Base-by-base conservation (phyloP, 2,329 filamentous ascomycete genomes). In the Pseudogymnoascus verrucosus region DNA sequence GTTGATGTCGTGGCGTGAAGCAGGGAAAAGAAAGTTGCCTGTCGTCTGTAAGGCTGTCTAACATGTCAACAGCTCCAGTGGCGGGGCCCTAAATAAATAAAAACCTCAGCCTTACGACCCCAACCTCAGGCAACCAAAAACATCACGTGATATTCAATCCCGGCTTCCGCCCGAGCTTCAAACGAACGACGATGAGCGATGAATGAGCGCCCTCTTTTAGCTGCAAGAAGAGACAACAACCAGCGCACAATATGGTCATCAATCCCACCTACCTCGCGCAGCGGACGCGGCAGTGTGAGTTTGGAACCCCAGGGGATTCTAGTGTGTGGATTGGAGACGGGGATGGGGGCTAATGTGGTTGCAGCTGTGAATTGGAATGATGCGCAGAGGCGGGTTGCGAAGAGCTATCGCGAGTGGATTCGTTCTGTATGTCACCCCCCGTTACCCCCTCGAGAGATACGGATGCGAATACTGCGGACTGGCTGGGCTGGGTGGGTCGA, bases 381-480 rank as follows among this genome's bases (percentile, higher is more conserved):
- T 82, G 93, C 93, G 72, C 91, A 90, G 79, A 83, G 82, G 76
- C 87, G 93, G 82, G 95, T 97, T 68, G 78, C 97, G 71, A 86
- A 87, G 75, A 89, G 90, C 71, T 99, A 99, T 82, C 85, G 95
- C 76, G 89, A 93, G 82, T 99, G 95, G 95, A 85, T 98, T 72
- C 88, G 95, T 82, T 88, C 91, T 78, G 95, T 99, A 89, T 75
- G 93, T 88, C 64, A 60, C 54, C 63, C 64, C 66, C 37, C 60
- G 47, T 54, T n/a, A 14, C 16, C 40, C 16, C 63, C 36, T 54
- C 42, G 40, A 64, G 34, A 34, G 8, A 21, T 64, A 34, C 31
- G 31, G 31, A 34, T 34, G 31, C 31, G 44, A 31, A 11, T 54
- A 28, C 23, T 54, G 14, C 23, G 44, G 44, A 31, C 2, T 28